Evolutionary conservation across 371 early-diverging fungal genomes (phyloP).

Genomic region (Rhizopus arrhizus): DNA sequence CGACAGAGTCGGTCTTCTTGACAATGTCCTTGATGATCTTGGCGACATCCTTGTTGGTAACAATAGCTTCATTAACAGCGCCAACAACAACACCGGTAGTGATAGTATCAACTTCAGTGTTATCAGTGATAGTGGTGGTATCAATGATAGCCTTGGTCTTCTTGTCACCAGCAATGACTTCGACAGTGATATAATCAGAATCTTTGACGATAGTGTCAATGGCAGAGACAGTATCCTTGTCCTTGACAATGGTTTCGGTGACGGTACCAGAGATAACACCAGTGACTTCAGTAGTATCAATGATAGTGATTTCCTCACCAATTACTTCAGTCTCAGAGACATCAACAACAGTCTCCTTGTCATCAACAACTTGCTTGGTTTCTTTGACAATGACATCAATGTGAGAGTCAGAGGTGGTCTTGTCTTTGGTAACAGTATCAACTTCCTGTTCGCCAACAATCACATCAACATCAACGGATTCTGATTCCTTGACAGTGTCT

Average conservation of each 20-base stretch:
- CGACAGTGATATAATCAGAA: background rate
- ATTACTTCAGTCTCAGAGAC: background rate
- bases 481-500: background rate
- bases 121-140: background rate
- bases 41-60: background rate
- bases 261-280: background rate
- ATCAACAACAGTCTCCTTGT: constrained; percentile 4
- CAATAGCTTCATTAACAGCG: background rate
- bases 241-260: background rate
- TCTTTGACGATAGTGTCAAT: background rate
- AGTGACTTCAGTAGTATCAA: constrained; percentile 3
- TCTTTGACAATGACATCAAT: background rate
- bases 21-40: background rate
- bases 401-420: background rate
- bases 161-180: background rate
- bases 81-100: background rate
- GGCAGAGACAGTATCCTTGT: background rate
- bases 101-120: background rate
- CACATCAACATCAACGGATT: background rate
- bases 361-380: background rate
- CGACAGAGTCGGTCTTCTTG: background rate
- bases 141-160: background rate
- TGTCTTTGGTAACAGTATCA: background rate
- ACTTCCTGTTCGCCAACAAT: background rate
- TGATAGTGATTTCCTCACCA: background rate